Evolutionary conservation across 1,139 yeast species (phyloP), one percentile per base, ranked within the genome.

Genomic region (Magnusiomyces clavatus): DNA sequence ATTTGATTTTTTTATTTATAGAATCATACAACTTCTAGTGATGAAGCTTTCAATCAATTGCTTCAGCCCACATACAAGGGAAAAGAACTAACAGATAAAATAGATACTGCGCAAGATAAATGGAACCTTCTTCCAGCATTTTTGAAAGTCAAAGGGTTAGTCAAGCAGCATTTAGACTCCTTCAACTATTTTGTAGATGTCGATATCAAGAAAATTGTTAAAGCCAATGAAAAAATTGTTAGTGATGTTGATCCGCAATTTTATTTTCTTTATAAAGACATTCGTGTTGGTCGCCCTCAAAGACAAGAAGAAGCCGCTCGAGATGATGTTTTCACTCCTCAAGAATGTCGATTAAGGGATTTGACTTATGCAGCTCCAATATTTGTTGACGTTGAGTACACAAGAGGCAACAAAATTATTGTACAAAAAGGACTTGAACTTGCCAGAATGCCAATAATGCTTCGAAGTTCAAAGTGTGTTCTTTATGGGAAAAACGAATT

Each of bases 401-500:
- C 97, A 1, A 77, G 97, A 64, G 98, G 97, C 17, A 77, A 92
- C 59, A 89, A 88, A 67, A 87, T 92, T 65, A 87, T 90, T 58
- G 81, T 87, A 73, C 92, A 89, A 61, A 79, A 86, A 63, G 95
- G 89, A 64, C 78, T 94, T 58, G 97, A 89, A 65, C 90, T 92
- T 55, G 99, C 98, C 42, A 79, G 96, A 63, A 92, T 92, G 97
- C 99, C 99, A 12, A 83, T 92, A 61, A 92, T 92, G 99, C 76
- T 92, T 61, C 77, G 97, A 63, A 86, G 96, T 37, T 86, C 88
- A 66, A 87, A 88, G 67, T 92, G 99, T 76, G 81, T 87, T 47
- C 73, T 92, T 57, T 81, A 82, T 60, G 95, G 89, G 20, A 81
- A 86, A 52, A 75, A 81, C 51, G 96, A 90, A 60, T 69, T 74